Conservation (phyloP, 305 asterid genomes). For the Fraxinus angustifolia region DNA sequence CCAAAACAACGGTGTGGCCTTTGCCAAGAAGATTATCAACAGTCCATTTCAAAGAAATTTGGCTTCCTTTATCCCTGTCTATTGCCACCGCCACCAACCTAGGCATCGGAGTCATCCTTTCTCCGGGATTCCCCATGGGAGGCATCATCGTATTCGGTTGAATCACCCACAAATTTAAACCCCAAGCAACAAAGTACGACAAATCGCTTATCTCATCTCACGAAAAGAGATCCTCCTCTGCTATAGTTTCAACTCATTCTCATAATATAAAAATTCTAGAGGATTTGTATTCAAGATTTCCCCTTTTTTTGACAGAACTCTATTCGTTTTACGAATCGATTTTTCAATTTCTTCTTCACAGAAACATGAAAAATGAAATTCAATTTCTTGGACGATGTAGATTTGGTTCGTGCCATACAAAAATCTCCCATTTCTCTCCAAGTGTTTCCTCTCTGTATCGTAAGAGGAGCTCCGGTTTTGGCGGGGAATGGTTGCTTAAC, state of each 20-base stretch:
- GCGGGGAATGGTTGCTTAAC: conserved; percentile 40
- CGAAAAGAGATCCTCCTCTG: not conserved
- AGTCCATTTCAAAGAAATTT: conserved; percentile 63
- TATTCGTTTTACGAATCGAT: conserved; percentile 13
- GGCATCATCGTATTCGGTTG: conserved; percentile 33
- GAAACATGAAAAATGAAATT: not conserved
- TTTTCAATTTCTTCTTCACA: not conserved
- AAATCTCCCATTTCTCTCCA: conserved; percentile 10
- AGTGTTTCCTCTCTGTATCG: conserved; percentile 27
- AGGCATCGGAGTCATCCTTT: conserved; percentile 39
- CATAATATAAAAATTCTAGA: conserved; percentile 23
- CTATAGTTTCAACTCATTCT: not conserved
- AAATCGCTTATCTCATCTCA: not conserved
- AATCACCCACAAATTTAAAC: not conserved
- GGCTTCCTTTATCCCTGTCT: conserved; percentile 68
- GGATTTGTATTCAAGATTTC: conserved; percentile 9
- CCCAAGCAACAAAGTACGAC: not conserved
- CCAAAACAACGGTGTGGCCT: conserved; percentile 55
- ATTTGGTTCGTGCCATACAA: not conserved
- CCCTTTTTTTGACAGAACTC: not conserved
- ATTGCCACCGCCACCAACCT: conserved; percentile 71
- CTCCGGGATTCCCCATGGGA: conserved; percentile 29
- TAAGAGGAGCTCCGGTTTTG: conserved; percentile 58
- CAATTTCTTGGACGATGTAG: not conserved
- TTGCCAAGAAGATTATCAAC: conserved; percentile 50